phyloP scores from a whole-genome alignment of 2,329 filamentous ascomycete genomes.

The Ophiostoma sp. region DNA sequence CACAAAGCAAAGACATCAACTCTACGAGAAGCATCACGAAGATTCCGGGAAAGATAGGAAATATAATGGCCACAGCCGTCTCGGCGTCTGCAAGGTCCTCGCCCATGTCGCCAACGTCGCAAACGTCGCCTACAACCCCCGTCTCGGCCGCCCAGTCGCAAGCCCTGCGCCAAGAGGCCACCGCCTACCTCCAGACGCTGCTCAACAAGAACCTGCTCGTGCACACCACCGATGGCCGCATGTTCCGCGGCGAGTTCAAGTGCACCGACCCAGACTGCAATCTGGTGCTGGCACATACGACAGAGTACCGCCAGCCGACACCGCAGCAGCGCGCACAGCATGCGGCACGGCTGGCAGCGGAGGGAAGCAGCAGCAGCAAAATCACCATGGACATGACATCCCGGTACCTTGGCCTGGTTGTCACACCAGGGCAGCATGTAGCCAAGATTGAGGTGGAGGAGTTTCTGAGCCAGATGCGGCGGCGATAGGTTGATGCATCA shows the following conservation, averaged over 20 bases:
- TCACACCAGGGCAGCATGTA: slow-evolving; percentile 82
- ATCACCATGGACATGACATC: slow-evolving; percentile 69
- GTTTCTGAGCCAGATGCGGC: slow-evolving; percentile 50
- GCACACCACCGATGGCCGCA: slow-evolving; percentile 72
- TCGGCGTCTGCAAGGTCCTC: background rate
- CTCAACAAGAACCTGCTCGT: slow-evolving; percentile 75
- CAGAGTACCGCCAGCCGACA: slow-evolving; percentile 81
- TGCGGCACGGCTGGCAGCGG: slow-evolving; percentile 34
- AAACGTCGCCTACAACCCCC: background rate
- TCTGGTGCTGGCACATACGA: slow-evolving; percentile 75
- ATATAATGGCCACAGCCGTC: background rate
- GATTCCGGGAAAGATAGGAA: background rate
- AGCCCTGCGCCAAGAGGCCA: slow-evolving; percentile 20
- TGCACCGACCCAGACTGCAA: slow-evolving; percentile 91
- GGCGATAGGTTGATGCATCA: background rate
- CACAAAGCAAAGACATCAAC: background rate
- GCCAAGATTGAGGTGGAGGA: slow-evolving; percentile 85
- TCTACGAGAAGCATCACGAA: background rate
- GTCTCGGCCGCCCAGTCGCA: background rate
- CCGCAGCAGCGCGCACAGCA: slow-evolving; percentile 42
- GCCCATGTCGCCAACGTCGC: no score
- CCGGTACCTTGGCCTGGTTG: slow-evolving; percentile 81
- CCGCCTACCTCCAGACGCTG: slow-evolving; percentile 55
- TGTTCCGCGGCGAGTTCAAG: slow-evolving; percentile 88
- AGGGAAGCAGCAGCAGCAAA: slow-evolving; percentile 32